Evolutionary conservation across 2,329 filamentous ascomycete species (phyloP).

Genomic region (Ophiostoma novo-ulmi): DNA sequence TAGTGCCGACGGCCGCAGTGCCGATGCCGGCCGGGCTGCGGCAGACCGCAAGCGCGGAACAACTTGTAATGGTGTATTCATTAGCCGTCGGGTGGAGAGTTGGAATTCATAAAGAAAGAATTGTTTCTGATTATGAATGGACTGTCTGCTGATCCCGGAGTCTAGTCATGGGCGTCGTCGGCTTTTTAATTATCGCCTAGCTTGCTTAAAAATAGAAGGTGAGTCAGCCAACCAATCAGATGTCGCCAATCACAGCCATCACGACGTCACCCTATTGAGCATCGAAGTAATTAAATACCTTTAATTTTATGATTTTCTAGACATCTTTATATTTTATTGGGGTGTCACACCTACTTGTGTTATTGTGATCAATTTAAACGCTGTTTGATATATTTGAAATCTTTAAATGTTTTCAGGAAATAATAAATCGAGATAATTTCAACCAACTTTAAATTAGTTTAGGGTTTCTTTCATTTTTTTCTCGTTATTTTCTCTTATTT

Average conservation of each 20-base stretch:
- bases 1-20: constrained; percentile 10
- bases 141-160: neutral
- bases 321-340: neutral
- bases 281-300: neutral
- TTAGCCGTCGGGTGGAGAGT: neutral
- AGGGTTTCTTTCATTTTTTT: neutral
- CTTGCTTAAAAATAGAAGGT: constrained; percentile 5
- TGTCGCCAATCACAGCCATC: too few relatives aligned
- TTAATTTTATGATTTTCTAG: too few relatives aligned
- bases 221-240: constrained; percentile 9
- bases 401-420: neutral
- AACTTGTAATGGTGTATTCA: constrained; percentile 12
- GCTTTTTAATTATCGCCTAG: constrained; percentile 6
- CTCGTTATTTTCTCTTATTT: neutral
- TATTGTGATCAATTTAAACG: too few relatives aligned
- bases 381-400: too few relatives aligned
- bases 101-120: neutral
- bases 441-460: neutral
- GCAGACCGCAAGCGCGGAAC: constrained; percentile 15
- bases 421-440: neutral
- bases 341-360: too few relatives aligned
- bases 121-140: neutral
- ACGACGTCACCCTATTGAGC: constrained; percentile 6
- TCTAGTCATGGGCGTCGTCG: neutral
- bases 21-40: constrained; percentile 17